Conservation (phyloP, 2,329 filamentous ascomycete genomes). For the Canariomyces notabilis region DNA sequence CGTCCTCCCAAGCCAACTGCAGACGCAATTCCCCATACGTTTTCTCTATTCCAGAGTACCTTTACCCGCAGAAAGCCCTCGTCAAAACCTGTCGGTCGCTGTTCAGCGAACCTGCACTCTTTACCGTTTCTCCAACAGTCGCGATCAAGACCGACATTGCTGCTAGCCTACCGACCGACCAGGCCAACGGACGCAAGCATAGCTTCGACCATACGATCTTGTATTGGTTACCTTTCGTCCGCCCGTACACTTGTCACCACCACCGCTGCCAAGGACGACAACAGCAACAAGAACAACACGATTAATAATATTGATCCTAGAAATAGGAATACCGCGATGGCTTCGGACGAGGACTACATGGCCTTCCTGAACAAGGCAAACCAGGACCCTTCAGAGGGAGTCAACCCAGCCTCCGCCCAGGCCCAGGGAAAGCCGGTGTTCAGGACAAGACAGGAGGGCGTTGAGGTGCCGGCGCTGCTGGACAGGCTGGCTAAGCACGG, state of each 20-base stretch:
- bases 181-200: too few species aligned
- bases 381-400: slow-evolving; percentile 63
- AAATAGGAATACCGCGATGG: slow-evolving; percentile 46
- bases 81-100: too few species aligned
- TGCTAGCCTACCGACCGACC: too few species aligned
- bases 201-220: too few species aligned
- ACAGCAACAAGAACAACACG: background rate
- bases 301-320: too few species aligned
- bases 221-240: background rate
- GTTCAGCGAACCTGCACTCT: too few species aligned
- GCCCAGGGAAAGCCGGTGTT: slow-evolving; percentile 32
- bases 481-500: slow-evolving; percentile 45
- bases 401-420: slow-evolving; percentile 25
- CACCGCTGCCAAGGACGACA: background rate
- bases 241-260: background rate
- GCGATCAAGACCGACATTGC: too few species aligned
- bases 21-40: too few species aligned
- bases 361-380: slow-evolving; percentile 86
- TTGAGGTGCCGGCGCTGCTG: slow-evolving; percentile 57
- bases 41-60: background rate
- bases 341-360: slow-evolving; percentile 76
- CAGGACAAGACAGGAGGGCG: slow-evolving; percentile 49
- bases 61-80: too few species aligned
- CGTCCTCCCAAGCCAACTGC: too few species aligned
- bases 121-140: too few species aligned